Evolutionary conservation across 306 rosid species (phyloP).

Genomic region (Echinosophora koreensis): DNA sequence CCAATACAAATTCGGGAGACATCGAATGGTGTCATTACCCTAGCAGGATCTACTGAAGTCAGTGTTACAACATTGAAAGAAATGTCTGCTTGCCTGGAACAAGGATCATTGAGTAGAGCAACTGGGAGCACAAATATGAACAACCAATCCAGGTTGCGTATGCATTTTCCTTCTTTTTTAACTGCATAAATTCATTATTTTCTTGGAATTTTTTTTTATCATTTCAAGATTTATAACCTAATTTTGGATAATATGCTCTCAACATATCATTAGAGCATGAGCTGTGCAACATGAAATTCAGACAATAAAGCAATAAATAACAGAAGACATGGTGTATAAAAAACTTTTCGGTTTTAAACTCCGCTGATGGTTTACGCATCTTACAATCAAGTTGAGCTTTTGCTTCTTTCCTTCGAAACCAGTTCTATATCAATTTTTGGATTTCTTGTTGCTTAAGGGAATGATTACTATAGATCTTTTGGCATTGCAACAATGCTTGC

Average conservation of each 20-base stretch:
- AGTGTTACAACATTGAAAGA: slow-evolving; percentile 83
- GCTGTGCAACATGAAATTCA: slow-evolving; percentile 11
- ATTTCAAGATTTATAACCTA: slow-evolving; percentile 20
- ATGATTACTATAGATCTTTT: slow-evolving; percentile 22
- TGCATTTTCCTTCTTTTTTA: slow-evolving; percentile 41
- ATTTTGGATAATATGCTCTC: background rate
- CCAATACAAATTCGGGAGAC: slow-evolving; percentile 97
- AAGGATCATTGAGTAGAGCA: slow-evolving; percentile 92
- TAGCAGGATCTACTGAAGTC: slow-evolving; percentile 95
- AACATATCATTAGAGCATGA: slow-evolving; percentile 14
- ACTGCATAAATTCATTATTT: slow-evolving; percentile 19
- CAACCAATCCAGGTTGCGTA: slow-evolving; percentile 86
- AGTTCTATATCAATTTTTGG: slow-evolving; percentile 11
- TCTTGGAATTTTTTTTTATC: background rate
- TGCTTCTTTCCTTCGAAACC: slow-evolving; percentile 31
- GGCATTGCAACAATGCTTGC: slow-evolving; percentile 30
- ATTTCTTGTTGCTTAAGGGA: slow-evolving; percentile 18
- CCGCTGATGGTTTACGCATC: background rate
- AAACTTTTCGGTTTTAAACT: slow-evolving; percentile 25
- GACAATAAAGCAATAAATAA: slow-evolving; percentile 3
- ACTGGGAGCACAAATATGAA: slow-evolving; percentile 99
- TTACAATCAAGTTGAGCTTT: slow-evolving; percentile 2
- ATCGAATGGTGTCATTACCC: slow-evolving; percentile 92
- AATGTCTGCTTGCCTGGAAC: slow-evolving; percentile 95
- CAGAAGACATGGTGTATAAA: slow-evolving; percentile 11